Base-by-base conservation (phyloP, 2,329 filamentous ascomycete species). In the Botrytis porri region DNA sequence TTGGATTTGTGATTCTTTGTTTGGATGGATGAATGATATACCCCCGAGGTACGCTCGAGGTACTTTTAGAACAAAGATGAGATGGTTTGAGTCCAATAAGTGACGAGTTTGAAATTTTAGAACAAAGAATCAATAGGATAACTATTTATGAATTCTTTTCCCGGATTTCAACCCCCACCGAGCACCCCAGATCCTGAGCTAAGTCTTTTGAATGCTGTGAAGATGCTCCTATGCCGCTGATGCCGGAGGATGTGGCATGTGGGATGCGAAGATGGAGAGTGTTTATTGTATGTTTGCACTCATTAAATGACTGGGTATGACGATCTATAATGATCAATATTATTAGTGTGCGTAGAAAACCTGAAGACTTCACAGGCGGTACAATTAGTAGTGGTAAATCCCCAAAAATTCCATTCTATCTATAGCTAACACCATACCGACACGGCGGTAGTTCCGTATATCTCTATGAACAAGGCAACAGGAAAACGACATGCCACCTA, bases 221-320 rank as follows among this genome's bases (percentile, higher is more conserved):
- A 16, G 48, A n/a, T 63, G 7, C 20, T 32, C 3, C 1, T 48
- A 32, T 32, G 9, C 3, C 14, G n/a, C 25, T 29, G 25, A 20
- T 63, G 61, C 39, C 61, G 39, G 20, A 43, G n/a, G 32, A 63
- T 63, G 61, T 18, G 39, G 25, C 22, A 63, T 63, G 25, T 22
- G 25, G 25, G 18, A 22, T 43, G 9, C 22, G 39, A 43, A n/a
- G 3, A 16, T 41, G 16, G 7, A 32, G 37, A 63, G 25, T 16
- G 9, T 1, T n/a, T 6, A 32, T 32, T 43, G 16, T 63, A 63
- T 12, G n/a, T 18, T 20, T n/a, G 25, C 18, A 20, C 25, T 18
- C 0, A 7, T 12, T 3, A 0, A 0, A 32, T 8, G 16, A 3
- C 25, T 22, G 3, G 61, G 16, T 22, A 29, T 43, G 25, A 14